These are phyloP conservation scores for Pterocarpus macrocarpus DNA, from an alignment of 306 rosid species.

Conservation along the genomic window DNA sequence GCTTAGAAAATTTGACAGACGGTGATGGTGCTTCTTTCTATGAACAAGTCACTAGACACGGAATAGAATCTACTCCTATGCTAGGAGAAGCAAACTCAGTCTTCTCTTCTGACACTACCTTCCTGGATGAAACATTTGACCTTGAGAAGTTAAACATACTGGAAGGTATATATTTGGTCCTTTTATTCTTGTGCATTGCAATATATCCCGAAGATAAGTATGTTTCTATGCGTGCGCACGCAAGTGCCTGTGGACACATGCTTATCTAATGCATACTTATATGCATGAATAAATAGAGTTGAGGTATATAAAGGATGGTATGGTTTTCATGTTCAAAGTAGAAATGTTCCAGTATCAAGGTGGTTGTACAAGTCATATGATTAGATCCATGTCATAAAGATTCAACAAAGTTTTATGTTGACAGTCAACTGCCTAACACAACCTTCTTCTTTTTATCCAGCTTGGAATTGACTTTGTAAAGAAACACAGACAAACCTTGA, in stretches of 20 bases:
- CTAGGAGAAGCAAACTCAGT: slow-evolving; percentile 46
- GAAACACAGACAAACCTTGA: too few species aligned
- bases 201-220: slow-evolving; percentile 2
- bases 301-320: background rate
- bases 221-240: background rate
- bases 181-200: background rate
- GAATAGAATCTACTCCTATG: slow-evolving; percentile 33
- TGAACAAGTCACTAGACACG: slow-evolving; percentile 38
- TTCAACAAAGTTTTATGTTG: too few species aligned
- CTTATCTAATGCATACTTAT: background rate
- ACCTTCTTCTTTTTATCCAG: too few species aligned
- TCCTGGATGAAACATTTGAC: slow-evolving; percentile 55
- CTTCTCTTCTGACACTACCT: slow-evolving; percentile 55
- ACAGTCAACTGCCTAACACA: too few species aligned
- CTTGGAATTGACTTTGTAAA: too few species aligned
- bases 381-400: background rate
- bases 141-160: slow-evolving; percentile 33
- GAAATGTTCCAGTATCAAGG: background rate
- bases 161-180: slow-evolving; percentile 51
- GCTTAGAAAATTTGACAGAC: slow-evolving; percentile 31
- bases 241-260: background rate
- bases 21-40: slow-evolving; percentile 10
- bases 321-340: background rate
- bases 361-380: background rate
- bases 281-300: background rate